Evolutionary conservation across 805 yeast genomes (phyloP).

Genomic region (Ascoidea asiatica): DNA sequence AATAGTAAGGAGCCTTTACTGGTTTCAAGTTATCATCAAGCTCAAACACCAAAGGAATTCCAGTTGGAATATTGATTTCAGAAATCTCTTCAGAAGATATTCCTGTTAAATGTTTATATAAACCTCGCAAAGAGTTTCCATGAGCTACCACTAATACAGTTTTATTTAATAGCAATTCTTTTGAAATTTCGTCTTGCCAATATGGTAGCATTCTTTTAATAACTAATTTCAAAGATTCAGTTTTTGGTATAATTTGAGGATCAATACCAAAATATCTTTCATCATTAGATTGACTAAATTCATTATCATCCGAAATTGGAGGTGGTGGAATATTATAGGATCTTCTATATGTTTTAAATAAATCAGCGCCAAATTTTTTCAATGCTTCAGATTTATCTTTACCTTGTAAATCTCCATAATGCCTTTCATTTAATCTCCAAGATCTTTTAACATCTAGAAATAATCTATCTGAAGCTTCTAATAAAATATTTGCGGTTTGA

Average conservation of each 20-base stretch:
- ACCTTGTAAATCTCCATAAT: slow-evolving; percentile 97
- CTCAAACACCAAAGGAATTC: slow-evolving; percentile 96
- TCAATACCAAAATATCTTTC: slow-evolving; percentile 76
- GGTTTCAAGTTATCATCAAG: slow-evolving; percentile 80
- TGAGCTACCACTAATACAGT: slow-evolving; percentile 92
- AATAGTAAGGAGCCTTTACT: slow-evolving; percentile 86
- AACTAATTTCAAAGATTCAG: slow-evolving; percentile 89
- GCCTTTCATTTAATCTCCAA: slow-evolving; percentile 98
- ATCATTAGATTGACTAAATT: slow-evolving; percentile 79
- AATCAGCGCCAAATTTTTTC: slow-evolving; percentile 76
- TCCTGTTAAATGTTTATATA: slow-evolving; percentile 89
- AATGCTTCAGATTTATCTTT: slow-evolving; percentile 93
- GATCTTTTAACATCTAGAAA: slow-evolving; percentile 74
- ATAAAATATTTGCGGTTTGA: slow-evolving; percentile 58
- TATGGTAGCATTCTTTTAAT: slow-evolving; percentile 93
- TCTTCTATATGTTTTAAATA: slow-evolving; percentile 96
- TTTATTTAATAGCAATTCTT: slow-evolving; percentile 74
- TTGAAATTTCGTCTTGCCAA: slow-evolving; percentile 89
- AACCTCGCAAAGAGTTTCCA: slow-evolving; percentile 96
- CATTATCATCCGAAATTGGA: slow-evolving; percentile 57
- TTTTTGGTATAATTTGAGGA: slow-evolving; percentile 78
- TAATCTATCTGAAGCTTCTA: slow-evolving; percentile 37
- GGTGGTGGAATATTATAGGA: slow-evolving; percentile 97
- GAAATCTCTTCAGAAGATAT: slow-evolving; percentile 90
- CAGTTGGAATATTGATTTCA: slow-evolving; percentile 93